Conservation (phyloP, 2,329 filamentous ascomycete species). For the Xylariaceae sp. region DNA sequence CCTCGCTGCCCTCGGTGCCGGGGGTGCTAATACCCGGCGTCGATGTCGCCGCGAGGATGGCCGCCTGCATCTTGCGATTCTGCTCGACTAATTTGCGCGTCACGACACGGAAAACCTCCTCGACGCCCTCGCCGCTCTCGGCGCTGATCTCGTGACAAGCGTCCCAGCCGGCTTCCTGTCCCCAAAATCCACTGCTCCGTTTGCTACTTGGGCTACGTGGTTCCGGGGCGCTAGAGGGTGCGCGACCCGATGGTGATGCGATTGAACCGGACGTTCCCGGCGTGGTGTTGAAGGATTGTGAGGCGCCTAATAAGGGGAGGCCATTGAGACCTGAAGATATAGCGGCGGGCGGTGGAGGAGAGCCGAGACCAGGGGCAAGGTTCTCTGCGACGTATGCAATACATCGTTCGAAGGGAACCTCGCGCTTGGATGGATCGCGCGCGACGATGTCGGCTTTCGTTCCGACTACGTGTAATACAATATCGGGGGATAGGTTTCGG, state of each 20-base stretch:
- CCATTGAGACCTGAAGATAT: constrained; percentile 33
- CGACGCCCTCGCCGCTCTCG: constrained; percentile 89
- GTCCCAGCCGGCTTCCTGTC: constrained; percentile 90
- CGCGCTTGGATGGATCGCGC: constrained; percentile 68
- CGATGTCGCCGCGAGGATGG: constrained; percentile 50
- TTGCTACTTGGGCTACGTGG: constrained; percentile 58
- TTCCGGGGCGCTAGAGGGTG: constrained; percentile 35
- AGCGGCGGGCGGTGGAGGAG: constrained; percentile 63
- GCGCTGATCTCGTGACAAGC: constrained; percentile 96
- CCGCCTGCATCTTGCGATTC: constrained; percentile 58
- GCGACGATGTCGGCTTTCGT: constrained; percentile 91
- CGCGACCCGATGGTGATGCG: constrained; percentile 36
- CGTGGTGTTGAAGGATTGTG: constrained; percentile 26
- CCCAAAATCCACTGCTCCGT: constrained; percentile 76
- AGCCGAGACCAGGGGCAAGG: constrained; percentile 64
- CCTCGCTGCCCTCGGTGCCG: constrained; percentile 41
- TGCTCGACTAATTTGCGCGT: constrained; percentile 59
- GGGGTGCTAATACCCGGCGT: constrained; percentile 37
- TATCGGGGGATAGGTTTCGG: constrained; percentile 68
- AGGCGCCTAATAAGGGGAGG: constrained; percentile 27
- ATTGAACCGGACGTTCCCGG: constrained; percentile 16
- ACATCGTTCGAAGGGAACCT: constrained; percentile 90
- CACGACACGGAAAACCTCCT: constrained; percentile 82
- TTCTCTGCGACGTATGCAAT: constrained; percentile 95
- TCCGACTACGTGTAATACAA: constrained; percentile 90